phyloP scores from a whole-genome alignment of 345 rosid species.

The Hibiscus trionum region DNA sequence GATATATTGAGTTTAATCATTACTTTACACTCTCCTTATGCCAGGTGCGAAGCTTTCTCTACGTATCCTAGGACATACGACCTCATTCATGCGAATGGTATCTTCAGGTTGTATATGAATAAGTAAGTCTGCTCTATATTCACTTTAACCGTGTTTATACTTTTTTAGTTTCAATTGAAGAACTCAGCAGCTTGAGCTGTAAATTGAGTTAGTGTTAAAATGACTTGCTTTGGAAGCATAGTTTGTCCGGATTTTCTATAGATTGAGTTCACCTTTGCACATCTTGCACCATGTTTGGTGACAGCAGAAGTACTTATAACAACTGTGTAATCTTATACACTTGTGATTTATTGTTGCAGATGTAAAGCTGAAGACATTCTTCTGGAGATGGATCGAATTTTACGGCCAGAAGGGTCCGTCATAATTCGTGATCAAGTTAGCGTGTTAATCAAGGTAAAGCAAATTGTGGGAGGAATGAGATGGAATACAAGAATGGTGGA shows the following conservation, averaged over 20 bases:
- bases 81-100: slow-evolving; percentile 35
- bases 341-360: neutral
- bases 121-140: slow-evolving; percentile 25
- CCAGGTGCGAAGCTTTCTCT: slow-evolving; percentile 58
- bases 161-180: neutral
- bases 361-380: slow-evolving; percentile 9
- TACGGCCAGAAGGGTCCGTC: slow-evolving; percentile 9
- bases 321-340: neutral
- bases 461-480: slow-evolving; percentile 6
- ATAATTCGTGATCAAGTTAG: slow-evolving; percentile 3
- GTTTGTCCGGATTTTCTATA: neutral
- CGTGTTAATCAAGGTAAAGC: slow-evolving; percentile 4
- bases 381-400: slow-evolving; percentile 14
- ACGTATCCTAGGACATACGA: slow-evolving; percentile 55
- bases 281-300: neutral
- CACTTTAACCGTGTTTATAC: neutral
- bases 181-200: neutral
- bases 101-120: slow-evolving; percentile 30
- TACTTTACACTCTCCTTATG: neutral
- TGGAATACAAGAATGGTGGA: slow-evolving; percentile 8
- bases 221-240: neutral
- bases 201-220: neutral
- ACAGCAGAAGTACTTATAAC: neutral
- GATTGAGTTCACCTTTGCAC: neutral
- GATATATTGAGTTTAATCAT: neutral